Evolutionary conservation across 257 asterid species (phyloP).

Genomic region (Rauvolfia tetraphylla): DNA sequence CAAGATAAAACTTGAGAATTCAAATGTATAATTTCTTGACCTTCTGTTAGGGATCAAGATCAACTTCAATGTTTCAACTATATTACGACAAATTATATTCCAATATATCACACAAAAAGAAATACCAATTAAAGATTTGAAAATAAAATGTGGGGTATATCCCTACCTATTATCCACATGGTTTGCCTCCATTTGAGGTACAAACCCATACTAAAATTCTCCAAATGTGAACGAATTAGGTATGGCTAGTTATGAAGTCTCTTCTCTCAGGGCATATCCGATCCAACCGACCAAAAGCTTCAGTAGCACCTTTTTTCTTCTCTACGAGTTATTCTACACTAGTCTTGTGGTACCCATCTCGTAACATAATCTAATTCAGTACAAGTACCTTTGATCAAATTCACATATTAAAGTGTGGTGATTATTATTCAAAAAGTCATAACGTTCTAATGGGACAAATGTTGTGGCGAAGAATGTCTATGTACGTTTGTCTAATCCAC

Average conservation of each 20-base stretch:
- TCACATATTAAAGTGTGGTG: too few relatives aligned
- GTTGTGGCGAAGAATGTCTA: too few relatives aligned
- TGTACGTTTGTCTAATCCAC: too few relatives aligned
- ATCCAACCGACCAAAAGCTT: constrained; percentile 29
- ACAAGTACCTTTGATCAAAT: too few relatives aligned
- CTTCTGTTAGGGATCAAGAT: constrained; percentile 1
- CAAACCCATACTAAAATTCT: not conserved
- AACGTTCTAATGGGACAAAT: too few relatives aligned
- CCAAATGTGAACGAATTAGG: constrained; percentile 31
- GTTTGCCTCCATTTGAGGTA: constrained; percentile 3
- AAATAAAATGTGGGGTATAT: constrained; percentile 11
- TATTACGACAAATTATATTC: not conserved
- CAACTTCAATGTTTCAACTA: constrained; percentile 7
- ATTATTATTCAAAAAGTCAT: too few relatives aligned
- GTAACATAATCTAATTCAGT: too few relatives aligned
- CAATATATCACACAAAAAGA: too few relatives aligned
- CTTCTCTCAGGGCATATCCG: constrained; percentile 13
- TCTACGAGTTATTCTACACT: too few relatives aligned
- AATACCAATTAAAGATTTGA: not conserved
- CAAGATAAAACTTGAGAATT: not conserved
- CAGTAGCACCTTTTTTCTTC: too few relatives aligned
- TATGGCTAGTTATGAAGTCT: constrained; percentile 45
- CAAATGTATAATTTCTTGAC: not conserved
- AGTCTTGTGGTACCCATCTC: too few relatives aligned
- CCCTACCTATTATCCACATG: constrained; percentile 3